Conservation (phyloP, 352 stramenopile genomes). For the Pythium oligandrum region DNA sequence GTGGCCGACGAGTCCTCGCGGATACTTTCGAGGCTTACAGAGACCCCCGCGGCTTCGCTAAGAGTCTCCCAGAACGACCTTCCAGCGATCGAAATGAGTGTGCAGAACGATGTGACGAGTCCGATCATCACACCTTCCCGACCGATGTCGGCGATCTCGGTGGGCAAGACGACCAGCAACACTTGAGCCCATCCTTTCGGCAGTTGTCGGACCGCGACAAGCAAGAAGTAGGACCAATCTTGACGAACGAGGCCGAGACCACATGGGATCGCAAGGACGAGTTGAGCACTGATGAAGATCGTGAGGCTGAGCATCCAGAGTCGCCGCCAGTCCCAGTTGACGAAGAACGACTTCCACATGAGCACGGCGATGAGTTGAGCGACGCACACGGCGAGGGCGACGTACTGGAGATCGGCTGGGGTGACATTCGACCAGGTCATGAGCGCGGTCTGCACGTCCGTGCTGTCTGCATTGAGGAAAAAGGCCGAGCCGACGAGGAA, state of each 20-base stretch:
- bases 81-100: slow-evolving; percentile 8
- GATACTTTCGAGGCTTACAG: slow-evolving; percentile 4
- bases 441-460: slow-evolving; percentile 7
- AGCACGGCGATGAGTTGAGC: slow-evolving; percentile 9
- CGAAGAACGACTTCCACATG: slow-evolving; percentile 12
- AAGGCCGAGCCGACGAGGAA: slow-evolving; percentile 12
- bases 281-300: slow-evolving; percentile 5
- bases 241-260: slow-evolving; percentile 1
- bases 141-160: slow-evolving; percentile 17
- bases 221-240: slow-evolving; percentile 8
- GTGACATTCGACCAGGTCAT: slow-evolving; percentile 7
- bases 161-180: slow-evolving; percentile 9
- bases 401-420: neutral
- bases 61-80: slow-evolving; percentile 11
- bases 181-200: slow-evolving; percentile 12
- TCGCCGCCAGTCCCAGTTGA: slow-evolving; percentile 17
- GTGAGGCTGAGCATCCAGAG: slow-evolving; percentile 7
- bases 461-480: slow-evolving; percentile 6
- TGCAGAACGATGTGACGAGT: slow-evolving; percentile 16
- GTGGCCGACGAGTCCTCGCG: slow-evolving; percentile 3
- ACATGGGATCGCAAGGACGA: slow-evolving; percentile 2
- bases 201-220: slow-evolving; percentile 4
- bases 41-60: slow-evolving; percentile 6
- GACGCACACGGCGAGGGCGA: neutral
- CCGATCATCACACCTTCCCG: slow-evolving; percentile 17